Conservation (phyloP, 768 basidiomycete genomes). For the Amanita pallidorosea region DNA sequence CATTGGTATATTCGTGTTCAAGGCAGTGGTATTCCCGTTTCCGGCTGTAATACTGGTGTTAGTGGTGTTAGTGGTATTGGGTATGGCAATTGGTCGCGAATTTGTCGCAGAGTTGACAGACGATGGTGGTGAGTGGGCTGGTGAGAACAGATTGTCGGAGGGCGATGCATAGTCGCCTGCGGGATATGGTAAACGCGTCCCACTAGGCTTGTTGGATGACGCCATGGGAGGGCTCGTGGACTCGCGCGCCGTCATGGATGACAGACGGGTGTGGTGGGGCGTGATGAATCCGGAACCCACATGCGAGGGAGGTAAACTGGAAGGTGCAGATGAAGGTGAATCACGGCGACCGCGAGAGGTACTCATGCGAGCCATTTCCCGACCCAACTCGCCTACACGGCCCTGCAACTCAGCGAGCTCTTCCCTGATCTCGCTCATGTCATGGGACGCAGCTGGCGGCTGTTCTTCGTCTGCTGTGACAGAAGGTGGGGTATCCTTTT, state of each 20-base stretch:
- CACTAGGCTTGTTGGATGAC: constrained; percentile 28
- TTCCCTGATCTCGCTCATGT: constrained; percentile 48
- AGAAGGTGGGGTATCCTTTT: constrained; percentile 7
- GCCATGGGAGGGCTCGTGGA: constrained; percentile 56
- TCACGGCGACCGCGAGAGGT: constrained; percentile 20
- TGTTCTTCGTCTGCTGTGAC: constrained; percentile 10
- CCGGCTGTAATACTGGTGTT: not conserved
- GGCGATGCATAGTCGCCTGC: constrained; percentile 76
- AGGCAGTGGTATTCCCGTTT: not conserved
- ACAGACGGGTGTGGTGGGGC: constrained; percentile 24
- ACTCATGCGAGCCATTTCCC: constrained; percentile 69
- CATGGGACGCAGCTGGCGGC: constrained; percentile 20
- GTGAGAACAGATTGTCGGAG: constrained; percentile 31
- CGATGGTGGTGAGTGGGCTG: constrained; percentile 35
- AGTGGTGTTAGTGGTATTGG: constrained; percentile 1
- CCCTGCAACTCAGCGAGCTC: constrained; percentile 67
- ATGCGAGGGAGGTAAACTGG: constrained; percentile 21
- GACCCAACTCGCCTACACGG: constrained; percentile 62
- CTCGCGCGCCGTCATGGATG: constrained; percentile 40
- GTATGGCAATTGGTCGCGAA: constrained; percentile 29
- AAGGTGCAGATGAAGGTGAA: constrained; percentile 37
- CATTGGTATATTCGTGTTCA: no score
- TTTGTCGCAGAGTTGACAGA: constrained; percentile 43
- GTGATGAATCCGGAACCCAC: constrained; percentile 22
- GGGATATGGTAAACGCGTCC: constrained; percentile 67